Percentiles rank a stretch among this genome's conserved stretches.
phyloP scores from a whole-genome alignment of 257 asterid genomes.

The Scutellaria galericulata region DNA sequence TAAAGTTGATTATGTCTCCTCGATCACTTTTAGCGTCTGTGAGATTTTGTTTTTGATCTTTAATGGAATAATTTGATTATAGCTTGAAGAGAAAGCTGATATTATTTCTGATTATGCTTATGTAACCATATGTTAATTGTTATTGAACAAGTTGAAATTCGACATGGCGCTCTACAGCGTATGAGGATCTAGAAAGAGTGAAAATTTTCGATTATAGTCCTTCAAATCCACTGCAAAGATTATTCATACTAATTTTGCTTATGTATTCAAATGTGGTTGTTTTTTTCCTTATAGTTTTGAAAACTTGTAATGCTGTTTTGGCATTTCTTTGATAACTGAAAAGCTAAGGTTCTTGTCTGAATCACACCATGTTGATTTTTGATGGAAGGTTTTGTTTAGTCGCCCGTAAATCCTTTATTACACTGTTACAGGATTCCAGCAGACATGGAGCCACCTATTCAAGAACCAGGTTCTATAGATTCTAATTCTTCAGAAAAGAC shows the following conservation, averaged over 20 bases:
- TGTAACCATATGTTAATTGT: slow-evolving; percentile 10
- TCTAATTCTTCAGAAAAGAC: slow-evolving; percentile 45
- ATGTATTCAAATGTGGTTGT: slow-evolving; percentile 9
- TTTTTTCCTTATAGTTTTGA: slow-evolving; percentile 6
- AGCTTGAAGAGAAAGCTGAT: slow-evolving; percentile 5
- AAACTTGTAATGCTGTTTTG: neutral
- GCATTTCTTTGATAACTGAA: neutral
- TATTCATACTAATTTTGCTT: neutral
- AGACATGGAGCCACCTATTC: slow-evolving; percentile 35
- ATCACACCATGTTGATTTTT: neutral
- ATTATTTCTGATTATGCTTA: slow-evolving; percentile 17
- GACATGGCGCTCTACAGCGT: neutral
- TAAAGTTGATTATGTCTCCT: neutral
- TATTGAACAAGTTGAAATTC: neutral
- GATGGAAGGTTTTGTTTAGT: slow-evolving; percentile 21
- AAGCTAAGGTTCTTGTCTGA: neutral
- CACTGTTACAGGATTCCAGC: slow-evolving; percentile 44
- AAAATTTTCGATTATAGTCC: neutral
- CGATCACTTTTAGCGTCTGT: neutral
- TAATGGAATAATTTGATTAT: neutral
- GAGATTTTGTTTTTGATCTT: slow-evolving; percentile 21
- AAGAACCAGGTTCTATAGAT: slow-evolving; percentile 40
- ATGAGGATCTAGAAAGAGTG: slow-evolving; percentile 18
- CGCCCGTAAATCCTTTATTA: slow-evolving; percentile 26
- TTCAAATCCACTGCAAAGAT: neutral